Base-by-base conservation (phyloP, 352 stramenopile species). In the Globisporangium lucens region DNA sequence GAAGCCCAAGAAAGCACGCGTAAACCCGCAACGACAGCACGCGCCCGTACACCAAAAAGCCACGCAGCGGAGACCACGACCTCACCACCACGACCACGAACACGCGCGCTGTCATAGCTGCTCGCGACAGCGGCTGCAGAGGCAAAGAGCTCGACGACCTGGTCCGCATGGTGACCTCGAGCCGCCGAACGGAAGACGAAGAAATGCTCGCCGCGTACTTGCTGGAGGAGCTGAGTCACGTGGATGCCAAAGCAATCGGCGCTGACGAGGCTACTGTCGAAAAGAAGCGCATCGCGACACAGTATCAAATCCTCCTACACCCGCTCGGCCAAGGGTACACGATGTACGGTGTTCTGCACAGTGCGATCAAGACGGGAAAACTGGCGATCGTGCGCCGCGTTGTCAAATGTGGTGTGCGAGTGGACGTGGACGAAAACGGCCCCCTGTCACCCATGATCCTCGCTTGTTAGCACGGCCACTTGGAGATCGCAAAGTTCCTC, bases 401-500 rank as follows among this genome's bases (percentile, higher is more conserved):
- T 15, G 3, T 57, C 22, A 3, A 57, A 1, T 30, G 51, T 3
- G 51, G 51, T 0, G 22, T 57, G 51, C 51, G 10, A 15, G 51
- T 57, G 51, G 51, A 57, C 24, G 51, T n/a, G 9, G 12, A 57
- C 10, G 4, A 35, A 24, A 35, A 57, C 13, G 17, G 12, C 4
- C 9, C 49, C 1, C 10, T 17, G 13, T 57, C 51, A 1, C 4
- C 51, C 10, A 57, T 57, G 51, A 7, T 22, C 4, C 22, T 57
- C 4, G 51, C 24, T 2, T 57, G 51, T n/a, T 10, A 35, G 30
- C 22, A 3, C 12, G 51, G 51, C 9, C 51, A 57, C 51, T 35
- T 57, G 51, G 51, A 57, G 24, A 57, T 57, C 24, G 51, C 51
- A 15, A 57, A 57, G 51, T 57, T 57, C 24, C 24, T 57, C 51